These are phyloP conservation scores for Tulasnella sp. DNA, from an alignment of 768 basidiomycete genomes.

Conservation along the genomic window DNA sequence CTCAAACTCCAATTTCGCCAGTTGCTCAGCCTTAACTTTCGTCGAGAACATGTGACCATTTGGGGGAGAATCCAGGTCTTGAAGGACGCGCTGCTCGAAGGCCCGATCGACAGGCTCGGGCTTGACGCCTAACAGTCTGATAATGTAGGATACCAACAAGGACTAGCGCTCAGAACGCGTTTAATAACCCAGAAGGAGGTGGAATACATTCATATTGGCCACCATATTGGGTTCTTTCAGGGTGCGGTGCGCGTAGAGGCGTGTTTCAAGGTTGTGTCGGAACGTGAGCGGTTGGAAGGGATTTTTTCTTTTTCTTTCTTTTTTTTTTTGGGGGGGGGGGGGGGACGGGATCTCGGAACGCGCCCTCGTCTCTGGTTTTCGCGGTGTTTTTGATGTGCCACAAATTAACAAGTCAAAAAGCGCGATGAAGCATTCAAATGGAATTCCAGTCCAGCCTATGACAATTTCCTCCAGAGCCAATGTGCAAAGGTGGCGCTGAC, in stretches of 20 bases:
- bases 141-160: conserved; percentile 22
- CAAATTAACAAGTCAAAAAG: too few species aligned
- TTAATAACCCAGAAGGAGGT: background rate
- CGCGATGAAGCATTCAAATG: too few species aligned
- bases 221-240: too few species aligned
- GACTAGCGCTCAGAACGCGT: background rate
- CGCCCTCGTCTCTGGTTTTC: too few species aligned
- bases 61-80: background rate
- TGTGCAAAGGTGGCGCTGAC: background rate
- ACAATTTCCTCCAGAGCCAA: background rate
- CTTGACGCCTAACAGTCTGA: conserved; percentile 22
- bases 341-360: too few species aligned
- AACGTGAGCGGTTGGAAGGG: too few species aligned
- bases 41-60: background rate
- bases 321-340: too few species aligned
- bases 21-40: background rate
- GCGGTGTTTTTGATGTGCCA: too few species aligned
- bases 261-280: too few species aligned
- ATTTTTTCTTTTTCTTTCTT: too few species aligned
- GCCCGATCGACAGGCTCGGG: conserved; percentile 26
- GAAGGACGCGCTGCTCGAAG: conserved; percentile 5
- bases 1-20: too few species aligned
- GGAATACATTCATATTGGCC: background rate
- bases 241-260: too few species aligned
- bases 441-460: background rate